Percentiles rank a stretch among this genome's conserved stretches.
Evolutionary conservation across 495 filamentous ascomycete genomes (phyloP).

Genomic region (Venustampulla echinocandica): DNA sequence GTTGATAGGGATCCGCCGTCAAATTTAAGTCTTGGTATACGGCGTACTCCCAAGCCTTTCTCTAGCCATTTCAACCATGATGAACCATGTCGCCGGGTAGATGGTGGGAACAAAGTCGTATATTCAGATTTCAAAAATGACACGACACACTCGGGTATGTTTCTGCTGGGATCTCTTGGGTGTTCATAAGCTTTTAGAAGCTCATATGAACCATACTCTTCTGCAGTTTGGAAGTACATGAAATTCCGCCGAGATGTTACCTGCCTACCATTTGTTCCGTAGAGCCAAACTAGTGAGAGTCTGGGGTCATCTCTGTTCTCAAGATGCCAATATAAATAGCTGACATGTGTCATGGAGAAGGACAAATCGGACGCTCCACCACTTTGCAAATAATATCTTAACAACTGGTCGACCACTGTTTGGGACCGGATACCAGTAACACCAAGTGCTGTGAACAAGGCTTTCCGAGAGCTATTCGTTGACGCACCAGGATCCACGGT

Average conservation of each 20-base stretch:
- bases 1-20: slow-evolving; percentile 3
- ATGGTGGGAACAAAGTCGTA: background rate
- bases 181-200: too few relatives aligned
- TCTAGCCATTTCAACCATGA: background rate
- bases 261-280: background rate
- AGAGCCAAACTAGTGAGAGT: slow-evolving; percentile 1
- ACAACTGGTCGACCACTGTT: slow-evolving; percentile 1
- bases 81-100: background rate
- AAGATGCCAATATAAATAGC: slow-evolving; percentile 5
- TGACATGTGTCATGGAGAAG: background rate
- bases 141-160: background rate
- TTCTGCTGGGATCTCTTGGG: background rate
- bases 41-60: background rate
- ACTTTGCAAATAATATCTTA: background rate
- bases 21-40: background rate
- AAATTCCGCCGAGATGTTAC: background rate
- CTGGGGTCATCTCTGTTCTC: background rate
- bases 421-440: background rate
- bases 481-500: background rate
- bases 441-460: slow-evolving; percentile 1
- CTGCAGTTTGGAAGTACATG: slow-evolving; percentile 5
- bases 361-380: background rate
- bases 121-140: background rate
- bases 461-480: slow-evolving; percentile 1
- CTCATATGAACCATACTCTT: slow-evolving; percentile 10